Evolutionary conservation across 768 basidiomycete species (phyloP), one percentile per base, ranked within the genome.

Genomic region (Russula sp.): DNA sequence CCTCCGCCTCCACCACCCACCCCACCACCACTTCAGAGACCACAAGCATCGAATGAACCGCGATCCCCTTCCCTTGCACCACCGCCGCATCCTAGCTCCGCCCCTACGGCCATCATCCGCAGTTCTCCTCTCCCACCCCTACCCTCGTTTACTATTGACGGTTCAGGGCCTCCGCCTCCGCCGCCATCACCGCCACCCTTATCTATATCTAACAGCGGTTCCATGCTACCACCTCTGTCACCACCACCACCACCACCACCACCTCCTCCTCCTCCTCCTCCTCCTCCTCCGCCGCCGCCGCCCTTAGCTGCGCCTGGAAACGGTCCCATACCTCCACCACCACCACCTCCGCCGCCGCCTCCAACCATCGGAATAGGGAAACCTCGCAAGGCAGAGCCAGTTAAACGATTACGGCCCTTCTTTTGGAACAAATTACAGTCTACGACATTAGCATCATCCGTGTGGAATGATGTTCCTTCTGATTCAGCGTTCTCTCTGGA

Each of bases 401-500:
- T 73, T 2, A 86, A 84, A 70, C 81, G 82, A 53, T 73, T 92
- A 57, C 88, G 89, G 73, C 90, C 94, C 2, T 94, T 97, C 78
- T 93, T 93, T 73, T 96, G 94, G 94, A 88, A 85, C 67, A 95
- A 96, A 69, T 66, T 94, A 5, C 76, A 80, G n/a, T 72, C 72
- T 14, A 68, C 78, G 8, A 71, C 76, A 6, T 68, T 81, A 5
- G 65, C 69, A 3, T 70, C 80, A 8, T 89, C 89, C 1, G 80
- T 98, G 11, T 98, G 92, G 92, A 79, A 78, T 57, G 87, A 90
- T 32, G 64, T 83, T 11, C 70, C 75, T 4, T n/a, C 72, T 0
- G 71, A 74, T 14, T 67, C 81, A 0, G 65, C 77, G 5, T 78
- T 93, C 51, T 80, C 86, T 60, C 72, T 94, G 68, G 79, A 80